These are phyloP conservation scores for Lasiodiplodia hormozganensis DNA, from an alignment of 2,329 filamentous ascomycete genomes.

Conservation along the genomic window DNA sequence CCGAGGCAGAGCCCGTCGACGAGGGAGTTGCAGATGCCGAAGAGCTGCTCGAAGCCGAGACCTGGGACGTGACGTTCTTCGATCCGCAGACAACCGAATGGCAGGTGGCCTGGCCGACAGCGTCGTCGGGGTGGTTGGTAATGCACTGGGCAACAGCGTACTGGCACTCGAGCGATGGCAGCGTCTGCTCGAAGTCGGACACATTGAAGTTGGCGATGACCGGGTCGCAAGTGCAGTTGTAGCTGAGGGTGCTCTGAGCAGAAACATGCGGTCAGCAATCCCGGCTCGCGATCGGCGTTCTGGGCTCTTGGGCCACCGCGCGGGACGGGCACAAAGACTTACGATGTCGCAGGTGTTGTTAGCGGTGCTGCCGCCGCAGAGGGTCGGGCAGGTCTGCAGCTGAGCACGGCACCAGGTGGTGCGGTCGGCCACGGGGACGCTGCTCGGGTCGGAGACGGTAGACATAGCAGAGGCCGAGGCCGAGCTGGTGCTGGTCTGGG, in stretches of 20 bases:
- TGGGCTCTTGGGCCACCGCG: not conserved
- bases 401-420: conserved; percentile 65
- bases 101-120: conserved; percentile 54
- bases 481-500: conserved; percentile 21
- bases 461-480: not conserved
- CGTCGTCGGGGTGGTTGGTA: conserved; percentile 52
- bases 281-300: conserved; percentile 7
- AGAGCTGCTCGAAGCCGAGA: conserved; percentile 32
- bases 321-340: conserved; percentile 41
- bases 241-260: conserved; percentile 57
- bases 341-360: conserved; percentile 65
- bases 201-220: conserved; percentile 61
- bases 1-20: conserved; percentile 27
- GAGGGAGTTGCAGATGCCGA: conserved; percentile 36
- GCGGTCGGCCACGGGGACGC: conserved; percentile 46
- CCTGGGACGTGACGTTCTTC: conserved; percentile 35
- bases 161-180: conserved; percentile 51
- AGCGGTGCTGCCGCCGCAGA: conserved; percentile 61
- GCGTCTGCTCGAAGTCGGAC: conserved; percentile 61
- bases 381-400: conserved; percentile 64
- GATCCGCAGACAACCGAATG: conserved; percentile 59
- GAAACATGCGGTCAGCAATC: conserved; percentile 35
- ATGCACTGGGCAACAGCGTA: conserved; percentile 51
- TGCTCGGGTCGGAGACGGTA: conserved; percentile 41
- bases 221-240: conserved; percentile 64